Conservation (phyloP, 2,329 filamentous ascomycete species). For the Exophiala spinifera region DNA sequence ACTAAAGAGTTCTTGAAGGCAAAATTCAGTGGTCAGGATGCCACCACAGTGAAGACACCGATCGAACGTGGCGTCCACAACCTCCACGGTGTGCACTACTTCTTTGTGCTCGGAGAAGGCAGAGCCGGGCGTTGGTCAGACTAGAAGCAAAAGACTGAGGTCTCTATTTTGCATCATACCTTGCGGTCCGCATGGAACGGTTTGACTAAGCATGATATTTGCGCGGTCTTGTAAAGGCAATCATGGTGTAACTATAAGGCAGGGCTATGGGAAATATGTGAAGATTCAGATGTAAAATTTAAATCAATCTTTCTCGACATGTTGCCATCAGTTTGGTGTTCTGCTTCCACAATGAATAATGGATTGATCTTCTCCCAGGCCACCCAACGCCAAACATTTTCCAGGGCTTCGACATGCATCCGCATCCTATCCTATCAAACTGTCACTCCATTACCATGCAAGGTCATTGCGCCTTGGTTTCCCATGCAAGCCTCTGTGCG, state of each 20-base stretch:
- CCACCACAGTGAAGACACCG: background rate
- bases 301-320: background rate
- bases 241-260: background rate
- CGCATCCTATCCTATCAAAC: too few relatives aligned
- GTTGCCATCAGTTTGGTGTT: too few relatives aligned
- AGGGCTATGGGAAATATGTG: too few relatives aligned
- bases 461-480: too few relatives aligned
- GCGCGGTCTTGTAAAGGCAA: background rate
- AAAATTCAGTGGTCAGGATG: background rate
- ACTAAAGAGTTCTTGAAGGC: conserved; percentile 53
- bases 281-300: conserved; percentile 10
- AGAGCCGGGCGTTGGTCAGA: too few relatives aligned
- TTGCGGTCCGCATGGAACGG: too few relatives aligned
- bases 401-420: background rate
- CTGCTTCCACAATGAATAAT: too few relatives aligned
- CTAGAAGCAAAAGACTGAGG: too few relatives aligned
- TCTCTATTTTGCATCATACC: too few relatives aligned
- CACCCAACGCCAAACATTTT: background rate
- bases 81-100: background rate
- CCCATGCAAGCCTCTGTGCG: too few relatives aligned
- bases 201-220: background rate
- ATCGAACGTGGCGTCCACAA: background rate
- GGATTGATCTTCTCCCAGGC: background rate
- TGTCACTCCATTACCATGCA: too few relatives aligned
- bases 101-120: background rate